Percentiles rank a stretch among this genome's conserved stretches.
Evolutionary conservation across 768 basidiomycete species (phyloP).

Genomic region (Serpula lacrymans): DNA sequence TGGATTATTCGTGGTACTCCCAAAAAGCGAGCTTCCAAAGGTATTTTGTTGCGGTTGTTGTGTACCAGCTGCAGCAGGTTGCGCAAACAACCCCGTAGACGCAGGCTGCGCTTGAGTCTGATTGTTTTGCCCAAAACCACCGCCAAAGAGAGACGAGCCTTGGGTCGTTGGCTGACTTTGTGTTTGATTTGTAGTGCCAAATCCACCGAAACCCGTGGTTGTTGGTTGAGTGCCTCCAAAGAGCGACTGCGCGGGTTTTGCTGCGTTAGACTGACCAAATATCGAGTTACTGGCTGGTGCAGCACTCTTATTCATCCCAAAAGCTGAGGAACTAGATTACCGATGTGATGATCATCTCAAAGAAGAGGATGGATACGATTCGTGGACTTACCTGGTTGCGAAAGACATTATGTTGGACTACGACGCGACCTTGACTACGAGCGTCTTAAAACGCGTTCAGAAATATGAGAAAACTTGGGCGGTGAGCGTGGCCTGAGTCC

Average conservation of each 20-base stretch:
- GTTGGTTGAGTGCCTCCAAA: slow-evolving; percentile 36
- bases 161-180: slow-evolving; percentile 20
- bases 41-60: slow-evolving; percentile 20
- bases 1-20: slow-evolving; percentile 11
- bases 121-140: slow-evolving; percentile 27
- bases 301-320: slow-evolving; percentile 39
- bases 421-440: neutral
- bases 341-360: too few relatives aligned
- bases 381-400: too few relatives aligned
- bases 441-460: neutral
- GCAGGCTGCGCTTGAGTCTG: slow-evolving; percentile 18
- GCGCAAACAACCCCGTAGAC: slow-evolving; percentile 35
- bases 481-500: too few relatives aligned
- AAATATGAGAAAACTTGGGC: too few relatives aligned
- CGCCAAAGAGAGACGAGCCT: slow-evolving; percentile 28
- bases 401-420: too few relatives aligned
- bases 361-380: too few relatives aligned
- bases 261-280: slow-evolving; percentile 24
- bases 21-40: slow-evolving; percentile 33
- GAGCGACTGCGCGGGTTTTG: slow-evolving; percentile 30
- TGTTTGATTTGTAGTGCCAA: slow-evolving; percentile 17
- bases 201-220: slow-evolving; percentile 17
- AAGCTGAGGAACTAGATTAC: too few relatives aligned
- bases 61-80: slow-evolving; percentile 24
- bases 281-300: slow-evolving; percentile 15